phyloP scores from a whole-genome alignment of 371 early-diverging fungal species.

The Mortierella sp. region DNA sequence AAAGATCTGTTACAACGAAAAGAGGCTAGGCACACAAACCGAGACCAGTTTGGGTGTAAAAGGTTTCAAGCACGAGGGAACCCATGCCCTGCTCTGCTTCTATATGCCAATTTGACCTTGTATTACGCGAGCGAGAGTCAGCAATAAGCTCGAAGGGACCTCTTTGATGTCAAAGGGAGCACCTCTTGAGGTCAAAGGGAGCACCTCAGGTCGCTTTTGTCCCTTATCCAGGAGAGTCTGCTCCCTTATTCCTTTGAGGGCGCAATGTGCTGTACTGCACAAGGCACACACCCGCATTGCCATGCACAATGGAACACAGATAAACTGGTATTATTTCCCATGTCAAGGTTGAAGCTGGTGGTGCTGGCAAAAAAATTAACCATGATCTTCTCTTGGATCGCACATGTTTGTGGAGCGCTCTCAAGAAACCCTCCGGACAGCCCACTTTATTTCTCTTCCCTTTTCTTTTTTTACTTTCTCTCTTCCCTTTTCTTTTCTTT shows the following conservation, averaged over 20 bases:
- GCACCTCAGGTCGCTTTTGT: not conserved
- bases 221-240: not conserved
- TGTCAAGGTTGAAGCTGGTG: no score
- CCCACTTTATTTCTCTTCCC: not conserved
- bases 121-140: not conserved
- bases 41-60: no score
- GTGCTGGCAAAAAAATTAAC: constrained; percentile 6
- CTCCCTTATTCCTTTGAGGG: not conserved
- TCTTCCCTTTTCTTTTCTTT: not conserved
- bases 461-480: not conserved
- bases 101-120: not conserved
- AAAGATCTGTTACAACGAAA: no score
- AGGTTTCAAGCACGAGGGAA: no score
- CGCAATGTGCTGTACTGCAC: not conserved
- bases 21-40: no score
- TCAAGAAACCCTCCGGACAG: not conserved
- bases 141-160: not conserved
- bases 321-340: not conserved
- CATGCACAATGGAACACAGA: not conserved
- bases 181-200: not conserved
- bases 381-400: not conserved
- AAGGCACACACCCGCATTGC: no score
- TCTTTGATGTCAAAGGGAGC: not conserved
- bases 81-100: no score
- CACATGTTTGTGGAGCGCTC: constrained; percentile 1